phyloP scores from a whole-genome alignment of 306 rosid genomes.

The Glycine tomentella region DNA sequence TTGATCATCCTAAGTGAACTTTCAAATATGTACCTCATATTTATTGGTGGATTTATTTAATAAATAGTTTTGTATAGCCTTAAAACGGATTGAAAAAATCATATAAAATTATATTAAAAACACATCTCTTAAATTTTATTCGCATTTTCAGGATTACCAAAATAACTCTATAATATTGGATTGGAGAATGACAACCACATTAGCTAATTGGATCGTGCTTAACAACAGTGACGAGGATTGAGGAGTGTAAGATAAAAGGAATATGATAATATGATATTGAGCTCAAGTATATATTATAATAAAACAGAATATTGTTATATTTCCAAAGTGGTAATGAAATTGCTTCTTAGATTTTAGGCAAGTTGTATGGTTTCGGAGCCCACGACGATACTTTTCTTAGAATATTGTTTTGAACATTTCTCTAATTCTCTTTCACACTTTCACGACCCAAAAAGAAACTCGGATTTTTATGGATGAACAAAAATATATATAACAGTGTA shows the following conservation, averaged over 20 bases:
- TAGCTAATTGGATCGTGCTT: background rate
- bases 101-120: too few species aligned
- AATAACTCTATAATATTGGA: background rate
- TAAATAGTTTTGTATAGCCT: too few species aligned
- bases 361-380: background rate
- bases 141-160: background rate
- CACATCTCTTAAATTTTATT: background rate
- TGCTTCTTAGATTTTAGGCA: background rate
- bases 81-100: too few species aligned
- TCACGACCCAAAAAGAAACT: constrained; percentile 1
- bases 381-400: too few species aligned
- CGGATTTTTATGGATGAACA: too few species aligned
- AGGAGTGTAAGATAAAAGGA: too few species aligned
- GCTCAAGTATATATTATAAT: background rate
- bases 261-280: background rate
- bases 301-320: background rate
- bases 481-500: too few species aligned
- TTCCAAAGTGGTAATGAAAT: background rate
- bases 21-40: too few species aligned
- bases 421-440: background rate
- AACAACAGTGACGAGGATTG: too few species aligned
- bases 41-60: too few species aligned
- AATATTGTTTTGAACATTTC: background rate
- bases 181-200: too few species aligned
- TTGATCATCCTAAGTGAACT: too few species aligned